Base-by-base conservation (phyloP, 2,329 filamentous ascomycete species). In the Nemania serpens region DNA sequence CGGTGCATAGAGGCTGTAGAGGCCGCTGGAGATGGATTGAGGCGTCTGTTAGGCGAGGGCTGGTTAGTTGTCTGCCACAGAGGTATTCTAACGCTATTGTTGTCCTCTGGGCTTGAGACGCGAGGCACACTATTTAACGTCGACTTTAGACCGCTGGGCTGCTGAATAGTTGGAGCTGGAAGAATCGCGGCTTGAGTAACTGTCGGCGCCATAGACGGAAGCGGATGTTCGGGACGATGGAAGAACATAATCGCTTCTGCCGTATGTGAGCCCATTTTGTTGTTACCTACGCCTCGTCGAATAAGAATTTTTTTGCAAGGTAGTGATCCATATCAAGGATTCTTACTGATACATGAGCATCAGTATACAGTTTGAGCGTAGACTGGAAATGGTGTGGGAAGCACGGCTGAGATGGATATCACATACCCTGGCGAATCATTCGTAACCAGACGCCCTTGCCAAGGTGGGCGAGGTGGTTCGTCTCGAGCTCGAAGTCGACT, bases 401-500 rank as follows among this genome's bases (percentile, higher is more conserved):
- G 15, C 18, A 18, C 25, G 9, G 11, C 18, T 50, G 11, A 20
- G n/a, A n/a, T n/a, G n/a, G n/a, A 41, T 57, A 18, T 41, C 9
- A 9, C 50, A 34, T 63, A 61, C 58, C 61, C 50, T 45, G 53
- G 43, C 12, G 49, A 54, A 51, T 46, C 25, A 43, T 34, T 63
- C 1, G 53, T 47, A 12, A 47, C 33, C 3, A 55, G 20, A 10
- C 36, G 15, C 2, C 56, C 56, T 22, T 56, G 20, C 41, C 52
- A 49, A 20, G 25, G 12, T 17, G 51, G 12, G 11, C 42, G 51
- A 5, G 3, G 12, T 17, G 15, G 7, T 25, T 18, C 3, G 1
- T n/a, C 18, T n/a, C 13, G 55, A 12, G 10, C 17, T 22, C 10
- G 29, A 15, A 11, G 9, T 3, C 25, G 47, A 18, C 11, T 2